A percentile compares a stretch with the other conserved stretches of the same genome.
Evolutionary conservation across 164 flowering plant genomes (phyloP).

Genomic region (Chimonanthus salicifolius): DNA sequence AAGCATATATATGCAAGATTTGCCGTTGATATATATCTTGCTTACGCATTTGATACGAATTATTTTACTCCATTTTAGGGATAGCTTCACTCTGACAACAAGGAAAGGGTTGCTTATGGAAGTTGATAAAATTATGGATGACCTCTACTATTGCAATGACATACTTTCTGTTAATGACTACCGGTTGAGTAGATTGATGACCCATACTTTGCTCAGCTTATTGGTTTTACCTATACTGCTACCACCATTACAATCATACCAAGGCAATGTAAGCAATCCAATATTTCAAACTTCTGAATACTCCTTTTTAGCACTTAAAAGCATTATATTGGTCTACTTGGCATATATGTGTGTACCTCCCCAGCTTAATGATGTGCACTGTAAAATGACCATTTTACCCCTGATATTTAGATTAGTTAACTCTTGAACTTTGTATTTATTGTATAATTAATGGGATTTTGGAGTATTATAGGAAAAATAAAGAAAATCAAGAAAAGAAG

Average conservation of each 20-base stretch:
- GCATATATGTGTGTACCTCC: not conserved
- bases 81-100: conserved; percentile 18
- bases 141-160: conserved; percentile 58
- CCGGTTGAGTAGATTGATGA: conserved; percentile 33
- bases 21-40: not conserved
- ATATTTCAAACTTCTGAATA: not conserved
- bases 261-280: conserved; percentile 31
- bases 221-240: conserved; percentile 47
- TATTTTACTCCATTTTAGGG: conserved; percentile 30
- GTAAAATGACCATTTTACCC: no score
- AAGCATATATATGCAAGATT: not conserved
- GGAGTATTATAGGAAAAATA: no score
- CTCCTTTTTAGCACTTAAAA: not conserved
- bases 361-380: no score
- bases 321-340: not conserved
- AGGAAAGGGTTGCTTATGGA: conserved; percentile 31
- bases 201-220: conserved; percentile 30
- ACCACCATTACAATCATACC: conserved; percentile 26
- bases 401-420: no score
- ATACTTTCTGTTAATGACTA: conserved; percentile 34
- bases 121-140: conserved; percentile 49
- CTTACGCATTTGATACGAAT: not conserved
- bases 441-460: no score
- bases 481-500: no score
- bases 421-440: no score